Evolutionary conservation across 805 yeast genomes (phyloP).

Genomic region (Candida fluviatilis): DNA sequence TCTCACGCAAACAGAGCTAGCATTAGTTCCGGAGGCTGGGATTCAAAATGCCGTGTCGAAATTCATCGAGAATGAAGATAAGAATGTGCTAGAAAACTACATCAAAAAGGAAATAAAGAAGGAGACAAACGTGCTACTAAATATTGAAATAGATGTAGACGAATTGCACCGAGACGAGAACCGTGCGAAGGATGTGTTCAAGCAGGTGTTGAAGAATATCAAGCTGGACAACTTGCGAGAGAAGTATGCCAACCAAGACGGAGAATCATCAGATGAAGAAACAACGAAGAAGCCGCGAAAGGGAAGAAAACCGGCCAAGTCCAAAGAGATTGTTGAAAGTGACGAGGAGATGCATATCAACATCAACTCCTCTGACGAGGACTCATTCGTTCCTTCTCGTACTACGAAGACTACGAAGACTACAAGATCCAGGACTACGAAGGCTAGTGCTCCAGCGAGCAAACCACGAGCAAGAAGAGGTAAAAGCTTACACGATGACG

Average conservation of each 20-base stretch:
- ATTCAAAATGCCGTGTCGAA: constrained; percentile 67
- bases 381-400: no score
- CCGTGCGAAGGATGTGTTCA: constrained; percentile 32
- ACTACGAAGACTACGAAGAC: background rate
- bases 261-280: background rate
- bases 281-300: background rate
- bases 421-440: constrained; percentile 4
- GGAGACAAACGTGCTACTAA: constrained; percentile 47
- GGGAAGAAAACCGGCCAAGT: constrained; percentile 1
- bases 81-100: constrained; percentile 60
- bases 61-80: constrained; percentile 82
- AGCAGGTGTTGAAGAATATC: constrained; percentile 39
- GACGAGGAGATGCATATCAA: constrained; percentile 5
- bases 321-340: constrained; percentile 5
- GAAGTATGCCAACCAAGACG: background rate
- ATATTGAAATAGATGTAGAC: constrained; percentile 40
- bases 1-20: constrained; percentile 58
- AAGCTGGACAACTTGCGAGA: constrained; percentile 14
- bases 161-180: constrained; percentile 27
- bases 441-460: background rate
- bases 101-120: constrained; percentile 52
- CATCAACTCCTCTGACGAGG: constrained; percentile 4
- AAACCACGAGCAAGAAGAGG: constrained; percentile 4
- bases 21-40: constrained; percentile 71
- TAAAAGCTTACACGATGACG: constrained; percentile 10